phyloP scores from a whole-genome alignment of 2,329 filamentous ascomycete species.

The Fusarium chlamydosporum region DNA sequence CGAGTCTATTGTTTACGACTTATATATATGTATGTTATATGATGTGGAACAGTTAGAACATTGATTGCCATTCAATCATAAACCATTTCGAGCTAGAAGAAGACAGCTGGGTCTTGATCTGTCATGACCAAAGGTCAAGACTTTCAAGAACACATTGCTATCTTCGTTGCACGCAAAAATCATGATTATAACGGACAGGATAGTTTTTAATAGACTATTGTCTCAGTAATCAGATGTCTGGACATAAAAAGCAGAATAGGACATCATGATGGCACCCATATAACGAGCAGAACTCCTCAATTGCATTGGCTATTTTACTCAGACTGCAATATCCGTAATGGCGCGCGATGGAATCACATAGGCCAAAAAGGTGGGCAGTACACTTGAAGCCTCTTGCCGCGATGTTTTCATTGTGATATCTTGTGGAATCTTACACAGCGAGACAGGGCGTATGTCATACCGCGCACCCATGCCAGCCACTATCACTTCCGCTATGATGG shows the following conservation, averaged over 20 bases:
- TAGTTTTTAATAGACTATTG: not conserved
- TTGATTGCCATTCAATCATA: fast-evolving
- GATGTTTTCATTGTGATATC: not conserved
- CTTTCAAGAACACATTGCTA: fast-evolving
- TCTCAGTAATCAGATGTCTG: not conserved
- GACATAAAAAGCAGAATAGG: too few relatives aligned
- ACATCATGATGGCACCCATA: not conserved
- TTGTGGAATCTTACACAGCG: not conserved
- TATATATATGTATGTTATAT: not conserved
- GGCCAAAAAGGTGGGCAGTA: not conserved
- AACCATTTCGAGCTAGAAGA: not conserved
- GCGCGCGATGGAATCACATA: not conserved
- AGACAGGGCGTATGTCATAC: slow-evolving; percentile 7
- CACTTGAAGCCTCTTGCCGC: not conserved
- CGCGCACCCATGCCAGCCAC: not conserved
- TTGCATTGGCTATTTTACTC: not conserved
- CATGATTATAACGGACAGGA: too few relatives aligned
- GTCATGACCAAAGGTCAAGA: not conserved
- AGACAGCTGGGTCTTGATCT: fast-evolving
- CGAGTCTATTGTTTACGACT: not conserved
- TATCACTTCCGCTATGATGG: not conserved
- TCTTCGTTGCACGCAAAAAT: not conserved
- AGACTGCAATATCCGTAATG: not conserved
- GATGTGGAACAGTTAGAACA: not conserved
- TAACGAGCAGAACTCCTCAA: not conserved